Percentiles rank a stretch among this genome's conserved stretches.
These are phyloP conservation scores for Rhizophora mangle DNA, from an alignment of 345 rosid genomes.

Conservation along the genomic window DNA sequence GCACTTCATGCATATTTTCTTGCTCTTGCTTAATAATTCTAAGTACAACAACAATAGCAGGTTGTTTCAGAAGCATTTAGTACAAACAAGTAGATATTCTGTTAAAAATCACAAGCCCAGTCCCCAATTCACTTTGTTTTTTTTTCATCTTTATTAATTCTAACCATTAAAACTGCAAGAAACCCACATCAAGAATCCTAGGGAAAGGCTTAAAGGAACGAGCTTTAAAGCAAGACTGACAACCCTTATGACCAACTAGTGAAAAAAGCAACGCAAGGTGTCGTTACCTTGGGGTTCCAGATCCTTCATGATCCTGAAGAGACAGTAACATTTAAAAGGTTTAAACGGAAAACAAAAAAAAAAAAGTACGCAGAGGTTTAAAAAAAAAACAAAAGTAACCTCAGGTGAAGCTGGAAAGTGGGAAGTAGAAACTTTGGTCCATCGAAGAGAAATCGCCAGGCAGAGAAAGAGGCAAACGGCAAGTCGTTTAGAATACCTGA, in stretches of 20 bases:
- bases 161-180: conserved; percentile 5
- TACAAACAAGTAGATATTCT: too few relatives aligned
- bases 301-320: conserved; percentile 40
- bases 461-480: conserved; percentile 21
- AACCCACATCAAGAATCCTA: conserved; percentile 9
- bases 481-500: conserved; percentile 9
- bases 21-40: conserved; percentile 31
- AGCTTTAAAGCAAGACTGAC: neutral
- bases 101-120: too few relatives aligned
- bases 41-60: neutral
- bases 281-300: conserved; percentile 41
- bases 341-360: neutral
- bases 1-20: conserved; percentile 28
- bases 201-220: neutral
- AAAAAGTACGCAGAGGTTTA: conserved; percentile 31
- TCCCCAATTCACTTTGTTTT: too few relatives aligned
- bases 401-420: conserved; percentile 36
- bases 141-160: neutral
- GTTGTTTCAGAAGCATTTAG: neutral
- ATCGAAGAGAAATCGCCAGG: conserved; percentile 7
- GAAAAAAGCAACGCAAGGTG: neutral
- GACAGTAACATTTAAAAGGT: neutral
- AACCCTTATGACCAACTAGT: neutral
- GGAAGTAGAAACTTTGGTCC: conserved; percentile 13
- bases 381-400: conserved; percentile 27